Percentiles rank a stretch among this genome's conserved stretches.
These are phyloP conservation scores for Garcia nutans DNA, from an alignment of 345 rosid genomes.

Conservation along the genomic window DNA sequence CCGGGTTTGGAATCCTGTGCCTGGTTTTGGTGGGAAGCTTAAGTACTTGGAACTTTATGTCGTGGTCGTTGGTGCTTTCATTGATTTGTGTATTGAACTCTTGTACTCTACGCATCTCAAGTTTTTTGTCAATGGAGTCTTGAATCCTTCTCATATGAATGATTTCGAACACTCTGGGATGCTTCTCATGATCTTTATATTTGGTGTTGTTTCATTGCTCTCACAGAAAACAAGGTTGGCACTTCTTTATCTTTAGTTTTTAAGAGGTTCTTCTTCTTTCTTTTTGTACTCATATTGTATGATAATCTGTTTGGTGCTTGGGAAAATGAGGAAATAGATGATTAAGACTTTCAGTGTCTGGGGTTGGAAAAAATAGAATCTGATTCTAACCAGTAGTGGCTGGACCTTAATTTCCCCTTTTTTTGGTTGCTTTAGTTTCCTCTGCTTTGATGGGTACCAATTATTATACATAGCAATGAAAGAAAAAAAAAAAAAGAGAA, in stretches of 20 bases:
- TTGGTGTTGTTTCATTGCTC: slow-evolving; percentile 62
- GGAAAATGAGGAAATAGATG: not conserved
- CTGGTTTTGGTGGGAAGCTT: slow-evolving; percentile 71
- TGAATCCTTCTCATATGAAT: slow-evolving; percentile 88
- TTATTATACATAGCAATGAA: not conserved
- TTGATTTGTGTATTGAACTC: slow-evolving; percentile 86
- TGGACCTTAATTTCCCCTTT: too few species aligned
- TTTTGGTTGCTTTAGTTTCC: too few species aligned
- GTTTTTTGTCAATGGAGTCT: slow-evolving; percentile 65
- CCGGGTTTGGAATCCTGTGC: slow-evolving; percentile 82
- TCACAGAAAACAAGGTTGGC: slow-evolving; percentile 79
- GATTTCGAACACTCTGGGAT: slow-evolving; percentile 95
- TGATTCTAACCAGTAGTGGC: too few species aligned
- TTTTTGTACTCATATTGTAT: not conserved
- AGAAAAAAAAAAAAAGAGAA: too few species aligned
- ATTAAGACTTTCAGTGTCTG: not conserved
- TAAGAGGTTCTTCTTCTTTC: slow-evolving; percentile 1
- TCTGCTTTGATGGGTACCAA: not conserved
- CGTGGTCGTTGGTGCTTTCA: slow-evolving; percentile 65
- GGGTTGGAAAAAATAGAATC: not conserved
- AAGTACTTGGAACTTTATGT: slow-evolving; percentile 83
- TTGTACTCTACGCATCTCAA: slow-evolving; percentile 89
- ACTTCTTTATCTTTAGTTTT: not conserved
- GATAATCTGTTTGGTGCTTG: not conserved
- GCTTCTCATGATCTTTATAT: slow-evolving; percentile 93